Evolutionary conservation across 1,284 basidiomycete genomes (phyloP).

Genomic region (Apiotrichum akiyoshidainum): DNA sequence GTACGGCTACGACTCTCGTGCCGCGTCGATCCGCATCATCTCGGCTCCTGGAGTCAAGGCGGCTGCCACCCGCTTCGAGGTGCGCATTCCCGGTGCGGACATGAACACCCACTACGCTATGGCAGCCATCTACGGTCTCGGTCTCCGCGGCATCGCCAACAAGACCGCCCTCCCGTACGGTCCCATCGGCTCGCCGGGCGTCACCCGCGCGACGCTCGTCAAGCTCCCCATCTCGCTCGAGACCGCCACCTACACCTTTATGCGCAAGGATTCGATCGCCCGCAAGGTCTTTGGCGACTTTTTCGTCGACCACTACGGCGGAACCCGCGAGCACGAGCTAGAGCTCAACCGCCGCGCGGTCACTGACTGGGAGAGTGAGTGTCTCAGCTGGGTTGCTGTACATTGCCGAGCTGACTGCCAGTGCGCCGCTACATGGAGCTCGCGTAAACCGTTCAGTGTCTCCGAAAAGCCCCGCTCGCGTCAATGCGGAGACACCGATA

Average conservation of each 20-base stretch:
- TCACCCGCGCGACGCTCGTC: slow-evolving; percentile 54
- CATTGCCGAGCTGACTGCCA: slow-evolving; percentile 42
- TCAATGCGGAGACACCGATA: too few relatives aligned
- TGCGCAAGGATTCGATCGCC: slow-evolving; percentile 71
- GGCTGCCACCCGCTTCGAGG: slow-evolving; percentile 78
- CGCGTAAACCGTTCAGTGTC: slow-evolving; percentile 52
- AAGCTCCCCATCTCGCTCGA: slow-evolving; percentile 76
- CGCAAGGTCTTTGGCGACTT: slow-evolving; percentile 80
- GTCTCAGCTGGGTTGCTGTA: background rate
- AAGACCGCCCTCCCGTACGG: slow-evolving; percentile 66
- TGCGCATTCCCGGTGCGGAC: slow-evolving; percentile 93
- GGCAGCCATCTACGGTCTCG: slow-evolving; percentile 79
- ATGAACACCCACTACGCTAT: slow-evolving; percentile 82
- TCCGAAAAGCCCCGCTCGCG: too few relatives aligned
- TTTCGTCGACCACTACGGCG: slow-evolving; percentile 90
- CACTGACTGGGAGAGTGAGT: slow-evolving; percentile 86
- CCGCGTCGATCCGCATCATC: slow-evolving; percentile 85
- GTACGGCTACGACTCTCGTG: slow-evolving; percentile 92
- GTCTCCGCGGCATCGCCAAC: slow-evolving; percentile 80
- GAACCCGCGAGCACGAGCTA: slow-evolving; percentile 85
- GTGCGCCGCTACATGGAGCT: slow-evolving; percentile 83
- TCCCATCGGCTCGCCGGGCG: slow-evolving; percentile 58
- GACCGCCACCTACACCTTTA: slow-evolving; percentile 74
- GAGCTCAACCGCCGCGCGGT: slow-evolving; percentile 81
- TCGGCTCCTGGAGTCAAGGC: slow-evolving; percentile 79